Evolutionary conservation across 2,329 filamentous ascomycete species (phyloP).

Genomic region (Penicillium brasilianum): DNA sequence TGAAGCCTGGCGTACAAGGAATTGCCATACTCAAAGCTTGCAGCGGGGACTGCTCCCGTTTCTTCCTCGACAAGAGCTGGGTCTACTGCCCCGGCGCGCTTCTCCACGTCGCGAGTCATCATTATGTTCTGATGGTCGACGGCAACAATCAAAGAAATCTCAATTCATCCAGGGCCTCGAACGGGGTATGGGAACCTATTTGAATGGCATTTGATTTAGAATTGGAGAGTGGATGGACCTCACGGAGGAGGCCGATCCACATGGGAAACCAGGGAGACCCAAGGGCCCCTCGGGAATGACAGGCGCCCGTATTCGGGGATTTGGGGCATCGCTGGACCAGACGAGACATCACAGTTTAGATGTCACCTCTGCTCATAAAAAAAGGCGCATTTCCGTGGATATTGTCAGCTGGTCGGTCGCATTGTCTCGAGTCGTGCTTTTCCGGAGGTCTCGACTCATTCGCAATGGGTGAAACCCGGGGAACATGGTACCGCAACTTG

Average conservation of each 20-base stretch:
- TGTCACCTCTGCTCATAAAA: not conserved
- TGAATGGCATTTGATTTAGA: not conserved
- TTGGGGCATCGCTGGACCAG: not conserved
- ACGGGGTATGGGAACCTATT: constrained; percentile 4
- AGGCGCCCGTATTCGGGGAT: not conserved
- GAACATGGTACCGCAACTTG: not conserved
- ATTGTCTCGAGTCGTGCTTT: no score
- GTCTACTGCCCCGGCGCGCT: constrained; percentile 11
- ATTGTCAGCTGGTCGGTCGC: not conserved
- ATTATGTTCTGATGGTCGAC: not conserved
- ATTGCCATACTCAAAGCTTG: constrained; percentile 62
- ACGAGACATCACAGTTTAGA: not conserved
- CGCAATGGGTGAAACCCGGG: not conserved
- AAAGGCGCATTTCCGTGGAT: not conserved
- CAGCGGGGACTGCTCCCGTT: constrained; percentile 57
- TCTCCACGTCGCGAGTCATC: constrained; percentile 18
- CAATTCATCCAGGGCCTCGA: not conserved
- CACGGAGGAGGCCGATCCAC: constrained; percentile 21
- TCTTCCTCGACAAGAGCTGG: constrained; percentile 17
- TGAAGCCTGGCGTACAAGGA: constrained; percentile 63
- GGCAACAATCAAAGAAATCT: not conserved
- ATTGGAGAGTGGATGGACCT: constrained; percentile 6
- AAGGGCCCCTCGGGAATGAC: not conserved
- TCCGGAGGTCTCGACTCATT: no score
- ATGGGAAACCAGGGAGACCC: not conserved